Evolutionary conservation across 2,329 filamentous ascomycete species (phyloP), one percentile per base, ranked within the genome.

Genomic region (Ploettnerulaceae sp.): DNA sequence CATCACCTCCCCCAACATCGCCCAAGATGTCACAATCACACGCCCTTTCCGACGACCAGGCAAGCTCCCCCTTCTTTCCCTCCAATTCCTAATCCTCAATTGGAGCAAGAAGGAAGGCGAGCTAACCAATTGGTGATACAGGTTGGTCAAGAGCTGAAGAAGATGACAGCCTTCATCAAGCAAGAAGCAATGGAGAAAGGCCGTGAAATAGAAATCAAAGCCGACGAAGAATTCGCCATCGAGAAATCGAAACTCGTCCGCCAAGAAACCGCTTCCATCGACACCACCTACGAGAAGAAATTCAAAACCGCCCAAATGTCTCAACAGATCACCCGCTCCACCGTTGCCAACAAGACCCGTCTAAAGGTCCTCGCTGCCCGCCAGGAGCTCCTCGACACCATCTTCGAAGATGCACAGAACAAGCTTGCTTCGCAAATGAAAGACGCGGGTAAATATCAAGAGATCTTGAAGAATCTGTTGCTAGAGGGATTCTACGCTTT

Each of bases 141-240:
- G 89, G 93, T 98, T 78, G 84, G 87, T 72, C 84, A 88, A 72
- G 93, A 98, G 82, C 87, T 98, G 72, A 90, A 88, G 78, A 98
- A 98, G 81, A 98, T 98, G 93, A 97, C 93, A 51, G 91, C 90
- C 67, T 98, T 98, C 81, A 98, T 98, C 82, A 88, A 89, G 70
- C 93, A 97, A 74, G 93, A 98, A 75, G 93, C 93, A 49, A 80
- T 86, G 64, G 93, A 98, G 69, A 98, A 98, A 73, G 89, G 89
- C 62, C 86, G 86, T 67, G 93, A 98, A 72, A 97, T 98, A 70
- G 82, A 93, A 66, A 85, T 97, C 73, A 97, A 97, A 73, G 93
- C 93, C 69, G 90, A 97, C 74, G 89, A 97, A 71, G 93, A 98
- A 71, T 97, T 97, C 71, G 87, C 89, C 67, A 97, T 96, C 67